Conservation (phyloP, 305 asterid genomes). For the Fraxinus floribunda region DNA sequence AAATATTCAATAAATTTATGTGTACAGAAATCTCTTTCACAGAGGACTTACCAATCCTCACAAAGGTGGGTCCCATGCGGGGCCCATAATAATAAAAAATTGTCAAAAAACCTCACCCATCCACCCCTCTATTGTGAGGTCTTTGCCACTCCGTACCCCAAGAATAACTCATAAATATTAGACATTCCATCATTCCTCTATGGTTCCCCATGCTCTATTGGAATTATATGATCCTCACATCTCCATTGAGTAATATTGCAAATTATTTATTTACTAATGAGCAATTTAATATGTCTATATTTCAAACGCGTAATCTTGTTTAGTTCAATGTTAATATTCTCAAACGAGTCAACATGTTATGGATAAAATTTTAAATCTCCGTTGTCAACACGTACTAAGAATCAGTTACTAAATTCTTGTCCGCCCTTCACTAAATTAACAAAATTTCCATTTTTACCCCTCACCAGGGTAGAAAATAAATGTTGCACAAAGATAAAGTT, state of each 20-base stretch:
- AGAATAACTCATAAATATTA: no score
- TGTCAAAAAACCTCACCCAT: no score
- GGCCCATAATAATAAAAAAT: no score
- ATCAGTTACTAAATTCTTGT: neutral
- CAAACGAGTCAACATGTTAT: neutral
- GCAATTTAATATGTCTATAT: neutral
- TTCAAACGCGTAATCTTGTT: neutral
- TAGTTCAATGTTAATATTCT: neutral
- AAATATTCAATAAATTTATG: no score
- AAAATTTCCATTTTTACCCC: neutral
- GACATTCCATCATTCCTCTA: no score
- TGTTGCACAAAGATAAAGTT: neutral
- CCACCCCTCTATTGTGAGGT: no score
- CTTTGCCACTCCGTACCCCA: no score
- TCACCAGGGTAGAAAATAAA: neutral
- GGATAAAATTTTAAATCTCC: neutral
- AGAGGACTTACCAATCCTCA: no score
- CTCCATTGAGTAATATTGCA: neutral
- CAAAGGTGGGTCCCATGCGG: no score
- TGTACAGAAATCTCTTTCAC: no score
- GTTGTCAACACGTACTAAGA: neutral
- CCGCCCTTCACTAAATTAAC: neutral
- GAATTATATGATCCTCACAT: neutral
- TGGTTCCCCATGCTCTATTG: neutral
- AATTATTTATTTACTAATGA: neutral